These are phyloP conservation scores for Leptographium flavum DNA, from an alignment of 2,329 filamentous ascomycete species.

Conservation along the genomic window DNA sequence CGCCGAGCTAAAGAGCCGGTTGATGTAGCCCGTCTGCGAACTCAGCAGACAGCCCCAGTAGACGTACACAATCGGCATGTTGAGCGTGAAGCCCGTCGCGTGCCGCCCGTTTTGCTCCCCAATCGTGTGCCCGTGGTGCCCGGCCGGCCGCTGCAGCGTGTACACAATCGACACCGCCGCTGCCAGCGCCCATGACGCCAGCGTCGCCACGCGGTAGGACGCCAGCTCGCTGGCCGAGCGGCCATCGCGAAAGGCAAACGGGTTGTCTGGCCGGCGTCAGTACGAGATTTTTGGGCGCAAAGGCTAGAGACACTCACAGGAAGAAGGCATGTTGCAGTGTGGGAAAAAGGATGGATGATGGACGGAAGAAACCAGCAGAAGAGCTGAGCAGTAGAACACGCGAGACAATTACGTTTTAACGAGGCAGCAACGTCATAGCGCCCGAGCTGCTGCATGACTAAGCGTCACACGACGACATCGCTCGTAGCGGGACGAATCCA, in stretches of 20 bases:
- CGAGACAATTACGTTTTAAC: background rate
- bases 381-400: no score
- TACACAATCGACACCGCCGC: slow-evolving; percentile 64
- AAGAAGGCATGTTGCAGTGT: no score
- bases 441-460: no score
- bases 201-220: slow-evolving; percentile 62
- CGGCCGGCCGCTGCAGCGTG: slow-evolving; percentile 51
- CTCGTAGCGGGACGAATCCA: no score
- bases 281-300: no score
- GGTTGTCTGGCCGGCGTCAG: slow-evolving; percentile 39
- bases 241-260: slow-evolving; percentile 57
- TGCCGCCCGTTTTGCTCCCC: slow-evolving; percentile 58
- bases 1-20: slow-evolving; percentile 12
- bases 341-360: no score
- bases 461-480: no score
- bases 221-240: slow-evolving; percentile 47
- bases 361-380: no score
- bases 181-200: slow-evolving; percentile 60
- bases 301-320: no score
- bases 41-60: slow-evolving; percentile 49
- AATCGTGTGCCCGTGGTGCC: slow-evolving; percentile 45
- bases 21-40: background rate
- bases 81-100: slow-evolving; percentile 62
- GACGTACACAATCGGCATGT: slow-evolving; percentile 46
- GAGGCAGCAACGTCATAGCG: background rate